Base-by-base conservation (phyloP, 768 basidiomycete species). In the Mycena rosella region DNA sequence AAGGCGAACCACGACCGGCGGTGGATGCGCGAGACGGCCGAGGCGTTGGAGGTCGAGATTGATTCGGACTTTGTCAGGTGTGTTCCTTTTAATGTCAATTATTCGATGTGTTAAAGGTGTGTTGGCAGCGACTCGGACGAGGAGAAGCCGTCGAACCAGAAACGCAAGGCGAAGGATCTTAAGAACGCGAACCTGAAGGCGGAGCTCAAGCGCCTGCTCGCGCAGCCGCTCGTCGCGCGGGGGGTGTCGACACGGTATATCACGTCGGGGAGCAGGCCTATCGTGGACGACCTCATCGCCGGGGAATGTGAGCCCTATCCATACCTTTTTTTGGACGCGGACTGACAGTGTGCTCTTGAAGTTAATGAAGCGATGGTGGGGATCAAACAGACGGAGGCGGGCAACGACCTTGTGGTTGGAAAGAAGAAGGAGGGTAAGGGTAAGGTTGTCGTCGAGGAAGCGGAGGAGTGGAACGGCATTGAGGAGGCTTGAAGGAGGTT, bases 1-100 rank as follows among this genome's bases (percentile, higher is more conserved):
- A 99, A 98, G 82, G 87, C 86, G 48, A 94, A 92, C 54, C 93
- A 98, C 74, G 97, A 99, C 65, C 89, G 88, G 71, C 93, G 91
- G 69, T 99, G 98, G 97, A 81, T 98, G 76, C 87, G 86, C 67
- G 93, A 96, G 75, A 86, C 95, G 1, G 97, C 97, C 3, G 94
- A 95, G 69, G 94, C 91, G 30, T 87, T 99, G 84, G 97, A 96
- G 65, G 86, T 99, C 29, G 96, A 97, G 69, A 81, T 98, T n/a
- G 96, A 95, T 78, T 91, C 93, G 0, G 94, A 96, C 72, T 84
- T 92, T 60, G 74, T 83, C 61, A 89, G 87, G 91, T 88, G 62
- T 27, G 77, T 15, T 26, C 17, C 30, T 42, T 40, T 27, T 26
- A n/a, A n/a, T n/a, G n/a, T n/a, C n/a, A n/a, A n/a, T n/a, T n/a